A percentile compares a stretch with the other conserved stretches of the same genome.
phyloP scores from a whole-genome alignment of 2,329 filamentous ascomycete species.

The Sclerotinia glacialis region DNA sequence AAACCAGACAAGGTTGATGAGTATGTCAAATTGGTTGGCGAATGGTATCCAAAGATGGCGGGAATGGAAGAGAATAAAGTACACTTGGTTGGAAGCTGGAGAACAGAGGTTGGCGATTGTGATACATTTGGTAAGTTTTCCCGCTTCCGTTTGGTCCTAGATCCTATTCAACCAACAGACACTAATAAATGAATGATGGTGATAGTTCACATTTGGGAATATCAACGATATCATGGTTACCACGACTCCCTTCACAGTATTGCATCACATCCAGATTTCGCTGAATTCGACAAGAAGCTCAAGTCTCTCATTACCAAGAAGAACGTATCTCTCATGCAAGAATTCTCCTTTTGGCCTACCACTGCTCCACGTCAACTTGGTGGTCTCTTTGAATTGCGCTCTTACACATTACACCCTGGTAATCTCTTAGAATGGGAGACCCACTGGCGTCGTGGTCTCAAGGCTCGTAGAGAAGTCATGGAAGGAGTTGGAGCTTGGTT shows the following conservation, averaged over 20 bases:
- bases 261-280: conserved; percentile 76
- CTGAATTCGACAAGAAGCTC: conserved; percentile 79
- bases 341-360: conserved; percentile 99
- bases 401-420: conserved; percentile 92
- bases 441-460: conserved; percentile 90
- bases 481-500: conserved; percentile 98
- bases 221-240: conserved; percentile 94
- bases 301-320: conserved; percentile 82
- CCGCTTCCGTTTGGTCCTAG: neutral
- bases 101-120: conserved; percentile 94
- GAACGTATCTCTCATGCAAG: conserved; percentile 92
- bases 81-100: conserved; percentile 94
- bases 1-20: conserved; percentile 95
- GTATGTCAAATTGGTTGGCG: conserved; percentile 83
- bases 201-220: conserved; percentile 99
- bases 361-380: conserved; percentile 85
- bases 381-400: conserved; percentile 91
- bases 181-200: conserved; percentile 23
- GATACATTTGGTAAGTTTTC: conserved; percentile 80
- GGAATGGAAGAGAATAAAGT: conserved; percentile 84
- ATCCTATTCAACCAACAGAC: neutral
- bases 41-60: conserved; percentile 91
- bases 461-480: conserved; percentile 93
- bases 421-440: conserved; percentile 98
- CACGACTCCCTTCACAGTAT: conserved; percentile 88